A percentile compares a stretch with the other conserved stretches of the same genome.
phyloP scores from a whole-genome alignment of 2,329 filamentous ascomycete genomes.

The Canariomyces notabilis region DNA sequence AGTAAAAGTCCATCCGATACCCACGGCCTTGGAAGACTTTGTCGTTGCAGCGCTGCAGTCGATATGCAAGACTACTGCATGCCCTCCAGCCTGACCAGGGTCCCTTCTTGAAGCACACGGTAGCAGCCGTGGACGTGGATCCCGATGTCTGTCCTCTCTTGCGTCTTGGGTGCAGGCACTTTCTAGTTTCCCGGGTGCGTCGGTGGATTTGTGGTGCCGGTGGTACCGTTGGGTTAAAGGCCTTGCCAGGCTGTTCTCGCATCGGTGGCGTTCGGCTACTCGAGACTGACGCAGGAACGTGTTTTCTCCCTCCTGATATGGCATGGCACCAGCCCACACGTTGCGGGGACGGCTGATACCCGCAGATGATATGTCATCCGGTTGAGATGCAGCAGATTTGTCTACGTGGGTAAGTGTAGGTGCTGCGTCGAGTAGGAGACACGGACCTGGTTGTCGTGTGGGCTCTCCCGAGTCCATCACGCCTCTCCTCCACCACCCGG shows the following conservation, averaged over 20 bases:
- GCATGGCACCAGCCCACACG: slow-evolving; percentile 16
- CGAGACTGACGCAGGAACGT: slow-evolving; percentile 9
- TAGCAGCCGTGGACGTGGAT: slow-evolving; percentile 18
- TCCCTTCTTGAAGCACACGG: slow-evolving; percentile 10
- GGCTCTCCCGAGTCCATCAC: not conserved
- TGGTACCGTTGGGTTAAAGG: slow-evolving; percentile 26
- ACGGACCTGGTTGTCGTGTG: slow-evolving; percentile 1
- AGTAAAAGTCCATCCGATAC: slow-evolving; percentile 1
- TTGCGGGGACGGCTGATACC: slow-evolving; percentile 17
- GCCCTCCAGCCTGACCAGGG: slow-evolving; percentile 19
- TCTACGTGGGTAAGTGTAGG: slow-evolving; percentile 3
- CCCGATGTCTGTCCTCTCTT: slow-evolving; percentile 11
- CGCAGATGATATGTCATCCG: not conserved
- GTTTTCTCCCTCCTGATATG: not conserved
- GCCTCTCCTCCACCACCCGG: slow-evolving; percentile 5
- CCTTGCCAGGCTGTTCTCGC: slow-evolving; percentile 11
- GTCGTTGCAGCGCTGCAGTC: slow-evolving; percentile 7
- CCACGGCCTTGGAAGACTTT: not conserved
- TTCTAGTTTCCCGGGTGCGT: slow-evolving; percentile 13
- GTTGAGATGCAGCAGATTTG: slow-evolving; percentile 1
- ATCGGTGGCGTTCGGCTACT: slow-evolving; percentile 6
- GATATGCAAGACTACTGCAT: slow-evolving; percentile 14
- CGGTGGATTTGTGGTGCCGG: slow-evolving; percentile 22
- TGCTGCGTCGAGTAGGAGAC: slow-evolving; percentile 8
- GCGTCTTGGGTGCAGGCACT: not conserved